Evolutionary conservation across 2,329 filamentous ascomycete genomes (phyloP).

Genomic region (Colletotrichum australisinense): DNA sequence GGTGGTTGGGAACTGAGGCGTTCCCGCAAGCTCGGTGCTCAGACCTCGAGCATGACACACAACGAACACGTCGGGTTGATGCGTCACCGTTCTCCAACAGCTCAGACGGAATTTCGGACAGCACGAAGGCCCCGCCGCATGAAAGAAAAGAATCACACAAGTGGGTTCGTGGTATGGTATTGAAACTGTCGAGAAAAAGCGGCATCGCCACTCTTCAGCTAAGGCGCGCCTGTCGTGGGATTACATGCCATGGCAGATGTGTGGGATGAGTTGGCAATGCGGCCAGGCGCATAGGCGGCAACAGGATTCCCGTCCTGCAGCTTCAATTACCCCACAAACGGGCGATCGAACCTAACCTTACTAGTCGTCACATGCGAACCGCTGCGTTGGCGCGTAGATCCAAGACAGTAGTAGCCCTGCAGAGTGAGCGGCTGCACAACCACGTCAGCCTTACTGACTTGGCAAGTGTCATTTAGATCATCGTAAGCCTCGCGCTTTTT

Average conservation of each 20-base stretch:
- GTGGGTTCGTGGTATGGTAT: neutral
- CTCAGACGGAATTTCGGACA: slow-evolving; percentile 9
- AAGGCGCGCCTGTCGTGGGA: too few species aligned
- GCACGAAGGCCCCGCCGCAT: neutral
- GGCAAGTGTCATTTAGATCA: neutral
- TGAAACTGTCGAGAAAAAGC: neutral
- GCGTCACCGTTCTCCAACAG: neutral
- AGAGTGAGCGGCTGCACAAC: neutral
- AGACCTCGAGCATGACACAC: neutral
- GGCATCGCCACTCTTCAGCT: neutral
- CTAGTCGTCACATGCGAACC: neutral
- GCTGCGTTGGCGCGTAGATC: neutral
- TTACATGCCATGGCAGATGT: neutral
- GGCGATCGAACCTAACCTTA: neutral
- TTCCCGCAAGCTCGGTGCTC: neutral
- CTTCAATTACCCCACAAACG: neutral
- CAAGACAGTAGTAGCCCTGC: neutral
- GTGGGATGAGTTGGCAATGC: neutral
- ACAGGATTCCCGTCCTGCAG: too few species aligned
- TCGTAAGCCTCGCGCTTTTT: neutral
- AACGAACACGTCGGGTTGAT: slow-evolving; percentile 8
- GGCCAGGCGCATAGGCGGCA: neutral
- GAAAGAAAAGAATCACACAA: neutral
- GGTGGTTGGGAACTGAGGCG: neutral
- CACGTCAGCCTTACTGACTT: neutral